Evolutionary conservation across 2,329 filamentous ascomycete genomes (phyloP), one percentile per base, ranked within the genome.

Genomic region (Xylariaceae sp.): DNA sequence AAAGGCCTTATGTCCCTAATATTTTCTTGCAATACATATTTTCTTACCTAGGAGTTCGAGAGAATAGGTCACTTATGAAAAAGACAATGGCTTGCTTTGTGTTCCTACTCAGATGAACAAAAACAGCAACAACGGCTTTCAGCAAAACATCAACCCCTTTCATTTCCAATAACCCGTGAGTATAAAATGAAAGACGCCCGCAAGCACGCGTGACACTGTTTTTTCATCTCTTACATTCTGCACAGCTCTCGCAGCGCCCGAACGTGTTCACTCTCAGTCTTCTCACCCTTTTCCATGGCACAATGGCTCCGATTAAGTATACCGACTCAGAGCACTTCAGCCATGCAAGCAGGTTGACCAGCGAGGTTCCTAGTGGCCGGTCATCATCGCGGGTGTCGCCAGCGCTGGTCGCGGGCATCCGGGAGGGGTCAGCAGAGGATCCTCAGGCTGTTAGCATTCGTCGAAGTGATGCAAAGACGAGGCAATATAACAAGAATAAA

Each of bases 111-210:
- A 11, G 15, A 18, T 15, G 44, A 45, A 54, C 49, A 53, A 44
- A 45, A 35, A 18, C 39, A 18, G 23, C 34, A 10, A 3, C 51
- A 52, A 57, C 37, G 7, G 5, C 34, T n/a, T 51, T 57, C 11
- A 49, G 4, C n/a, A 11, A n/a, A n/a, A 18, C 8, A 42, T 10
- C 37, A 42, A 42, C 11, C 9, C 11, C 42, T 45, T 45, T 45
- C 42, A n/a, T 15, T 4, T 45, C 5, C 42, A 45, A 45, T 45
- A 45, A 0, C 2, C 13, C n/a, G 2, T 15, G 17, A 2, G 10
- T 55, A 62, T 59, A 59, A 48, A 49, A 11, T 30, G 30, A 48
- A 17, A 11, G n/a, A n/a, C 10, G 18, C n/a, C 45, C 3, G 23
- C 17, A 37, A 4, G 23, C 8, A 13, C 30, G 17, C 34, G 4